Evolutionary conservation across 2,329 filamentous ascomycete genomes (phyloP).

Genomic region (Trichoderma sp.): DNA sequence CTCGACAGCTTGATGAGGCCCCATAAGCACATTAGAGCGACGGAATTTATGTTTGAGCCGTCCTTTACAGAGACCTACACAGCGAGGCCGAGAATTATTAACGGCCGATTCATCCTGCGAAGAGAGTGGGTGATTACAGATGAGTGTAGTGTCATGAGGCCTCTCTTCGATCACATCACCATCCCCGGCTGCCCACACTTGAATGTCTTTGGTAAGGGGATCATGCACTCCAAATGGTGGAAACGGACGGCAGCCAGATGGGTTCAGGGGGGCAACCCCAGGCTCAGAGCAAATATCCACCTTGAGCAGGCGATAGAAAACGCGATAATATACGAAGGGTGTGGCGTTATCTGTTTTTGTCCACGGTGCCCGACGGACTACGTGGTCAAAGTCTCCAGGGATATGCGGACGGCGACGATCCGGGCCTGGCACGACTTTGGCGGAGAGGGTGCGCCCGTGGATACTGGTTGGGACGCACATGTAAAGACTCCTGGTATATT

Average conservation of each 20-base stretch:
- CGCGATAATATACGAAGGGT: not conserved
- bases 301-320: not conserved
- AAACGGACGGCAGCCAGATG: accelerated
- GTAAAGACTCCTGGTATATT: not conserved
- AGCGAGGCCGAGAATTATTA: not conserved
- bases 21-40: not conserved
- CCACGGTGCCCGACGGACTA: not conserved
- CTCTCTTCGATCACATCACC: not conserved
- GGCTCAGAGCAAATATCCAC: not conserved
- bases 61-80: not conserved
- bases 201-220: not conserved
- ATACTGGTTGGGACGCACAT: not conserved
- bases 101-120: not conserved
- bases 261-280: not conserved
- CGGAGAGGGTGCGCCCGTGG: not conserved
- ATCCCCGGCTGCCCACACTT: not conserved
- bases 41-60: not conserved
- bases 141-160: not conserved
- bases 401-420: not conserved
- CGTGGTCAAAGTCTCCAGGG: not conserved
- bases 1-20: not conserved
- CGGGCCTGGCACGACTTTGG: not conserved
- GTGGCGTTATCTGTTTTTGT: not conserved
- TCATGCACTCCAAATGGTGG: not conserved
- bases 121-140: not conserved